A percentile compares a stretch with the other conserved stretches of the same genome.
These are phyloP conservation scores for Neocallimastix lanati DNA, from an alignment of 192 early-diverging fungal genomes.

Conservation along the genomic window DNA sequence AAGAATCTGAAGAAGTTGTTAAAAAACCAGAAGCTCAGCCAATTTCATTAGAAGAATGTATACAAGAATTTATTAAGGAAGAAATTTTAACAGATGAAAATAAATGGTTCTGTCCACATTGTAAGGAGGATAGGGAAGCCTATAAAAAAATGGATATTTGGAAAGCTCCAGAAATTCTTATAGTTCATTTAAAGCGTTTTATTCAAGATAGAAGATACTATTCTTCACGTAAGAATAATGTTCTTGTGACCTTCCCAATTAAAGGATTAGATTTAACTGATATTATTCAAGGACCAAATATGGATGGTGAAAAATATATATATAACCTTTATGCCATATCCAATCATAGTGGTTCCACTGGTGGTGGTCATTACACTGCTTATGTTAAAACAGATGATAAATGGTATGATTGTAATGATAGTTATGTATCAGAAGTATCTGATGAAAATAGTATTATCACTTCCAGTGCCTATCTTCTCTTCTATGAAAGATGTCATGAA, in stretches of 20 bases:
- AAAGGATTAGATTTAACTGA: not conserved
- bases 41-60: constrained; percentile 61
- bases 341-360: not conserved
- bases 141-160: constrained; percentile 64
- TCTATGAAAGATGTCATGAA: not conserved
- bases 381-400: not conserved
- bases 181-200: constrained; percentile 92
- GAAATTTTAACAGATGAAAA: constrained; percentile 83
- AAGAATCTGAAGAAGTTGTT: not conserved
- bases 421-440: not conserved
- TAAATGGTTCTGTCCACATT: constrained; percentile 61
- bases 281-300: not conserved
- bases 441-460: not conserved
- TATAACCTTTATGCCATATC: not conserved
- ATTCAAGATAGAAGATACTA: not conserved
- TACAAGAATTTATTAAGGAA: constrained; percentile 63
- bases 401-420: not conserved
- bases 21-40: constrained; percentile 2
- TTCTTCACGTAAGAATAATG: not conserved
- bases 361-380: not conserved
- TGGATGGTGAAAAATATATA: not conserved
- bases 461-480: not conserved
- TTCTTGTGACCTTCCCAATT: not conserved
- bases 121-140: constrained; percentile 50
- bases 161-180: constrained; percentile 65